These are phyloP conservation scores for Chaetomium tenue DNA, from an alignment of 495 filamentous ascomycete species.

Conservation along the genomic window DNA sequence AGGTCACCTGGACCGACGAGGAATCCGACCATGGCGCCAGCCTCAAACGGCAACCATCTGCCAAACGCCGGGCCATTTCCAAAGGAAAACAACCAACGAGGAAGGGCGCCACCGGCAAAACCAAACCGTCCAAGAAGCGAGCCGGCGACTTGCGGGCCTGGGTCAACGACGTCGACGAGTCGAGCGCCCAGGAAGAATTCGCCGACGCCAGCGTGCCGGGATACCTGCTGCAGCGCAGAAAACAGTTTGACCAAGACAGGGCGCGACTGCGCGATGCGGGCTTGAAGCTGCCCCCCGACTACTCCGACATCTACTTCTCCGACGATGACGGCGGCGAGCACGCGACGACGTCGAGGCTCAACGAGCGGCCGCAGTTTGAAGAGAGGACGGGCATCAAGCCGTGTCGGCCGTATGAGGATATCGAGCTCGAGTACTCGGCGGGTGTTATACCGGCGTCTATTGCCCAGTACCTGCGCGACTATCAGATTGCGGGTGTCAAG, in stretches of 20 bases:
- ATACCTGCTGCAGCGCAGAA: conserved; percentile 53
- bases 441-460: conserved; percentile 88
- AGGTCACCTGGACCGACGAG: conserved; percentile 45
- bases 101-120: background rate
- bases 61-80: conserved; percentile 28
- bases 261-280: conserved; percentile 64
- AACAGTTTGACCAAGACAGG: conserved; percentile 55
- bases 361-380: conserved; percentile 70
- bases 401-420: conserved; percentile 68
- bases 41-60: conserved; percentile 28
- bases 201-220: conserved; percentile 42
- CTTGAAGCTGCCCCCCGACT: conserved; percentile 74
- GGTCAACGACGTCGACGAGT: conserved; percentile 23
- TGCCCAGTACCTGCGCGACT: conserved; percentile 88
- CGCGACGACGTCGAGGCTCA: conserved; percentile 47
- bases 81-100: conserved; percentile 24
- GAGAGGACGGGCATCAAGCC: conserved; percentile 53
- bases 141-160: conserved; percentile 14
- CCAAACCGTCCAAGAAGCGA: background rate
- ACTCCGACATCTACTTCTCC: conserved; percentile 80
- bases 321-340: conserved; percentile 60
- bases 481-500: conserved; percentile 80
- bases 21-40: conserved; percentile 39
- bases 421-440: conserved; percentile 68
- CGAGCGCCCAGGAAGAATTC: conserved; percentile 30